These are phyloP conservation scores for Rhexocercosporidium sp. DNA, from an alignment of 2,329 filamentous ascomycete species.

Conservation along the genomic window DNA sequence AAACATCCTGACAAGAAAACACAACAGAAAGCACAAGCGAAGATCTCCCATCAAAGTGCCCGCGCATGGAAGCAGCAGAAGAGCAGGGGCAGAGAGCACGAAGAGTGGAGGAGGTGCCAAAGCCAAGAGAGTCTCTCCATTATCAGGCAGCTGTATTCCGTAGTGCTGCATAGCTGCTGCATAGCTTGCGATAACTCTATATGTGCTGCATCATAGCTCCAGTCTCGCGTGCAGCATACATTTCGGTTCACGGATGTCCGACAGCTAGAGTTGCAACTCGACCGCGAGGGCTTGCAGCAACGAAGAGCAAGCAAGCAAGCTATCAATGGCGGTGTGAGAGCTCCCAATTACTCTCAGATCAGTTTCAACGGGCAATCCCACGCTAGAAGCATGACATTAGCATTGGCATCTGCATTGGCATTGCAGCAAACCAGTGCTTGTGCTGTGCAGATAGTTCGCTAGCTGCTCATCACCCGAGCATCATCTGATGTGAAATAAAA, in stretches of 20 bases:
- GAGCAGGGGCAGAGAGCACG: constrained; percentile 1
- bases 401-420: constrained; percentile 2
- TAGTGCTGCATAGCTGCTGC: no score
- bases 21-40: neutral
- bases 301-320: neutral
- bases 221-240: constrained; percentile 2
- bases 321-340: constrained; percentile 1
- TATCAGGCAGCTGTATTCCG: neutral
- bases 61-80: neutral
- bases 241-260: constrained; percentile 6
- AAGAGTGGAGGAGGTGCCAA: neutral
- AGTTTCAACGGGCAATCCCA: constrained; percentile 1
- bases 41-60: neutral
- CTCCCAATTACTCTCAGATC: neutral
- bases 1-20: constrained; percentile 1
- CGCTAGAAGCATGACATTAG: neutral
- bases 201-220: neutral
- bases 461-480: neutral
- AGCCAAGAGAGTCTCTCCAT: neutral
- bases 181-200: neutral
- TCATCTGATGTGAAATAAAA: constrained; percentile 11
- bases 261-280: neutral
- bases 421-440: constrained; percentile 1
- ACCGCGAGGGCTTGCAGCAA: neutral
- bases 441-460: no score